Percentiles rank a stretch among this genome's conserved stretches.
These are phyloP conservation scores for Candida quercuum DNA, from an alignment of 805 yeast species.

Conservation along the genomic window DNA sequence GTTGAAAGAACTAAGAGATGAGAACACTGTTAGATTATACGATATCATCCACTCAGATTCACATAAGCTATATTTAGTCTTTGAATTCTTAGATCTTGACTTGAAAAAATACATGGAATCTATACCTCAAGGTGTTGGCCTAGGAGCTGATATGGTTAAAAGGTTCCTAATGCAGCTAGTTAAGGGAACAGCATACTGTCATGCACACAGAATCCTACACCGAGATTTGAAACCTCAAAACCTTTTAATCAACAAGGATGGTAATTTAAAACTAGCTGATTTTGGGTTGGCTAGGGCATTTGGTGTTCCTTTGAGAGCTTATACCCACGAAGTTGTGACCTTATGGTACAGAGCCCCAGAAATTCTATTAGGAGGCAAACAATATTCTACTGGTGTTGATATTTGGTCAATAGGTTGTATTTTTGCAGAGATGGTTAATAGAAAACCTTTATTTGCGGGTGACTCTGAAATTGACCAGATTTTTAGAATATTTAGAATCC, in stretches of 20 bases:
- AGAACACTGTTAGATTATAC: conserved; percentile 83
- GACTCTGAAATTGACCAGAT: conserved; percentile 97
- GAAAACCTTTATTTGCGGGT: conserved; percentile 94
- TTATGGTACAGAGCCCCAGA: conserved; percentile 98
- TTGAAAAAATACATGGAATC: conserved; percentile 96
- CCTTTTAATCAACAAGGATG: conserved; percentile 89
- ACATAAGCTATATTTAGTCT: conserved; percentile 87
- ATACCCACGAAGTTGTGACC: conserved; percentile 97
- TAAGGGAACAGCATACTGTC: conserved; percentile 89
- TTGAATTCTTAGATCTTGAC: conserved; percentile 91
- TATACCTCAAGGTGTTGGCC: conserved; percentile 83
- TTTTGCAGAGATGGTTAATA: conserved; percentile 95
- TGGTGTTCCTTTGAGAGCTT: conserved; percentile 95
- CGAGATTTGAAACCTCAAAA: conserved; percentile 97
- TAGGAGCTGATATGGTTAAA: conserved; percentile 86
- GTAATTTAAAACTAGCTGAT: conserved; percentile 85
- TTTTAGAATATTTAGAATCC: conserved; percentile 82
- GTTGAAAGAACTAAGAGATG: conserved; percentile 89
- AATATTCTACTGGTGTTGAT: conserved; percentile 96
- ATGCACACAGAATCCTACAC: conserved; percentile 88
- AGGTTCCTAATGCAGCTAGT: conserved; percentile 89
- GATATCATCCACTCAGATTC: conserved; percentile 95
- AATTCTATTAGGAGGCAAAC: conserved; percentile 90
- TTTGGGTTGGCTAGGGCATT: conserved; percentile 96
- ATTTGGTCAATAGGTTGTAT: conserved; percentile 99